phyloP scores from a whole-genome alignment of 2,329 filamentous ascomycete genomes.

The Aotearoamyces nothofagi region DNA sequence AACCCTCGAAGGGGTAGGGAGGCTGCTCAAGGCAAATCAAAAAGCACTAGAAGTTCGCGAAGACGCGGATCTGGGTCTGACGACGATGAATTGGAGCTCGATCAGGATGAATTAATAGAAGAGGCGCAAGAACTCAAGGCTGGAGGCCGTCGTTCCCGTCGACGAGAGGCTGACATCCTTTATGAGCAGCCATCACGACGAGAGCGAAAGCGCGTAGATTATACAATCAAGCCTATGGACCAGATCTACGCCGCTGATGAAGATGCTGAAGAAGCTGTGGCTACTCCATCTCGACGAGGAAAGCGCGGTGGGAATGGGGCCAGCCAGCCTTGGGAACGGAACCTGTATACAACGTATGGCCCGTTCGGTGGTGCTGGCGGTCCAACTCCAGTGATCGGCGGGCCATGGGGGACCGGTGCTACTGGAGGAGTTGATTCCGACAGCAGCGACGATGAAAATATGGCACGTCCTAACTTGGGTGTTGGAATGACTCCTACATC shows the following conservation, averaged over 20 bases:
- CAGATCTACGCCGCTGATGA: constrained; percentile 57
- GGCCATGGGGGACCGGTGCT: constrained; percentile 59
- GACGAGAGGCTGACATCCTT: constrained; percentile 37
- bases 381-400: constrained; percentile 31
- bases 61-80: constrained; percentile 32
- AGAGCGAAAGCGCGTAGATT: constrained; percentile 58
- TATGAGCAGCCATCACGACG: constrained; percentile 42
- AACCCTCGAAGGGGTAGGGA: constrained; percentile 35
- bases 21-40: constrained; percentile 23
- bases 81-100: constrained; percentile 39
- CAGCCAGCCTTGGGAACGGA: constrained; percentile 50
- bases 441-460: constrained; percentile 86
- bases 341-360: constrained; percentile 76
- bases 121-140: constrained; percentile 45
- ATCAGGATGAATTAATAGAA: constrained; percentile 49
- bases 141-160: constrained; percentile 27
- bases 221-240: constrained; percentile 70
- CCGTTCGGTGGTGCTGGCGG: constrained; percentile 83
- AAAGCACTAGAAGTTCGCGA: constrained; percentile 24
- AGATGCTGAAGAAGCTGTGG: constrained; percentile 49
- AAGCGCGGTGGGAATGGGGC: constrained; percentile 41
- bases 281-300: constrained; percentile 49
- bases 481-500: constrained; percentile 48
- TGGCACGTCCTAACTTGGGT: constrained; percentile 44
- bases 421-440: constrained; percentile 79